Evolutionary conservation across 805 yeast genomes (phyloP).

Genomic region (Komagataella phaffii): DNA sequence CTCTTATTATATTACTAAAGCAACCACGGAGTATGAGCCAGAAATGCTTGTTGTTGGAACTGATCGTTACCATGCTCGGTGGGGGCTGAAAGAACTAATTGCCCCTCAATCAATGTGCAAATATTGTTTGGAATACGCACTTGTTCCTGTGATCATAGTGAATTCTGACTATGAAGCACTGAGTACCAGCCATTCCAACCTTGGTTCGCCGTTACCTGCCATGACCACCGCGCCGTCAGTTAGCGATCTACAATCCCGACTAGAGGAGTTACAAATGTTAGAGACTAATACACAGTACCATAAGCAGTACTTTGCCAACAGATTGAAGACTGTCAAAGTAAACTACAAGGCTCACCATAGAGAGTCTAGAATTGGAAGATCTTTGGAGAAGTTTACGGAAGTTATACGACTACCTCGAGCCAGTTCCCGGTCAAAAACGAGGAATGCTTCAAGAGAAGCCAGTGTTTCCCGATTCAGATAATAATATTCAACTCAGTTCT

Average conservation of each 20-base stretch:
- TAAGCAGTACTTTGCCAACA: not conserved
- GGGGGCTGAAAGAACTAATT: slow-evolving; percentile 24
- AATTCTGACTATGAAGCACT: slow-evolving; percentile 20
- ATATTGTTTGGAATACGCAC: slow-evolving; percentile 30
- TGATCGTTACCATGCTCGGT: slow-evolving; percentile 20
- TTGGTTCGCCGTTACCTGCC: not conserved
- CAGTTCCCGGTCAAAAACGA: not conserved
- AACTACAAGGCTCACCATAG: not conserved
- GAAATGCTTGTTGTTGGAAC: slow-evolving; percentile 31
- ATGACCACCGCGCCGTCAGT: not conserved
- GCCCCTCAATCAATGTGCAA: slow-evolving; percentile 32
- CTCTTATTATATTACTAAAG: slow-evolving; percentile 23
- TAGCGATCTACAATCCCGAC: not conserved
- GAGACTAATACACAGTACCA: not conserved
- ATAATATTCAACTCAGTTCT: not conserved
- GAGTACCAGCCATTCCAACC: not conserved
- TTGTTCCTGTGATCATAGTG: slow-evolving; percentile 31
- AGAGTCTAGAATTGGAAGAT: not conserved
- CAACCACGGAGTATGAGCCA: slow-evolving; percentile 31
- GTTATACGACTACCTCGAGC: not conserved
- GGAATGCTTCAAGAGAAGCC: not conserved
- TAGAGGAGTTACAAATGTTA: not conserved
- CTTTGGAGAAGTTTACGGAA: not conserved
- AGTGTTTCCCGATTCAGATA: not conserved
- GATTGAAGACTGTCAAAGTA: not conserved